These are phyloP conservation scores for Crithidia acanthocephali DNA, from an alignment of 208 protist genomes.

Conservation along the genomic window DNA sequence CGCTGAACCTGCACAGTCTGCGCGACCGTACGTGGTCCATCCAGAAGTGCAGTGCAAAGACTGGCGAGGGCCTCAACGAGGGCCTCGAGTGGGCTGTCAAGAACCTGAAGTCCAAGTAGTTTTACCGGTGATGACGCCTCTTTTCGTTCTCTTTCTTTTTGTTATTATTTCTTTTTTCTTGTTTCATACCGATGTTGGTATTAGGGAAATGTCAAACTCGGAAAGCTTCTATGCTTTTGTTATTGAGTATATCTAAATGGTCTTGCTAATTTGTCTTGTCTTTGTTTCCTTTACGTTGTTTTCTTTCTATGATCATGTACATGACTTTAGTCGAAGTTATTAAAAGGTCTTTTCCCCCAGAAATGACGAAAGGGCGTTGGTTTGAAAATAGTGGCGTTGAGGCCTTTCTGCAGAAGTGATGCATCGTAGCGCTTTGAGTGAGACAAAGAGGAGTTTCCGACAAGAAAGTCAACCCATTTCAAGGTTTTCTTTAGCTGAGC, in stretches of 20 bases:
- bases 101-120: conserved; percentile 61
- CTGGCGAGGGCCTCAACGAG: conserved; percentile 87
- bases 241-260: conserved; percentile 7
- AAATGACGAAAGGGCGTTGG: not conserved
- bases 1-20: conserved; percentile 85
- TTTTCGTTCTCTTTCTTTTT: conserved; percentile 26
- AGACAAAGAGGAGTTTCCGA: no score
- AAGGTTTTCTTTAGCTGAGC: no score
- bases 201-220: conserved; percentile 14
- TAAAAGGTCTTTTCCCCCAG: not conserved
- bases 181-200: conserved; percentile 6
- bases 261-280: not conserved
- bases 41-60: conserved; percentile 93
- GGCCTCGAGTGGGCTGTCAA: conserved; percentile 92
- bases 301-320: conserved; percentile 1
- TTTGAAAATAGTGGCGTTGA: not conserved
- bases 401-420: not conserved
- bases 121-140: not conserved
- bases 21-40: conserved; percentile 92
- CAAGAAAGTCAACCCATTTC: no score
- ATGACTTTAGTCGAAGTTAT: conserved; percentile 8
- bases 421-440: no score
- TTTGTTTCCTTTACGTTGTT: not conserved
- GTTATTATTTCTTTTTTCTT: conserved; percentile 29
- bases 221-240: conserved; percentile 4